Base-by-base conservation (phyloP, 495 filamentous ascomycete genomes). In the Aspergillus avenaceus region DNA sequence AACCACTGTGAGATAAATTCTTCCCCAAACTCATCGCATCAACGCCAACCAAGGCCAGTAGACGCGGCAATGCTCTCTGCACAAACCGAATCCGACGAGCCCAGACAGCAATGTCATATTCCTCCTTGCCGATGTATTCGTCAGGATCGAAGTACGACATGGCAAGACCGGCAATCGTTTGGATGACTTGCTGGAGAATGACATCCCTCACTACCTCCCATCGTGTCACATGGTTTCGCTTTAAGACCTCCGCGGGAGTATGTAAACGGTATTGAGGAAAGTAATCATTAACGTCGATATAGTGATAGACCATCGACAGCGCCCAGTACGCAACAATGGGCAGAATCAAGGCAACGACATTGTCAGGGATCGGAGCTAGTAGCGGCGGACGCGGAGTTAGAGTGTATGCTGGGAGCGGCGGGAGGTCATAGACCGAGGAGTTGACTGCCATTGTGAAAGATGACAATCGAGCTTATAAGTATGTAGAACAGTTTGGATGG, bases 321-420 rank as follows among this genome's bases (percentile, higher is more conserved):
- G 69, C 71, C 92, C 93, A 97, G 75, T 97, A 97, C 32, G 87
- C 88, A 57, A 88, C 62, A 44, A 95, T 79, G n/a, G 90, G 90
- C 6, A 87, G 71, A 29, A 88, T 63, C 41, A 93, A 73, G 16
- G 84, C 75, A 19, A 96, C 69, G 64, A 85, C 81, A 59, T 83
- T 84, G 67, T 97, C 93, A 18, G 88, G 79, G n/a, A 96, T 77
- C 61, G 80, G 82, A 31, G 90, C 75, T 37, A 96, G 51, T 25
- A 96, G 71, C 28, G 90, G 80, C 51, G 83, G 78, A 24, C 84
- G 81, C 7, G 83, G 83, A 41, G 71, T 70, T 14, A 88, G 66
- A 23, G 80, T 81, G 70, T 90, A 93, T 19, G 77, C 65, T 27
- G 91, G 88, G 21, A 95, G 81, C 23, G 89, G 88, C 49, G 91